Evolutionary conservation across 352 stramenopile species (phyloP).

Genomic region (Pythium phragmiticola): DNA sequence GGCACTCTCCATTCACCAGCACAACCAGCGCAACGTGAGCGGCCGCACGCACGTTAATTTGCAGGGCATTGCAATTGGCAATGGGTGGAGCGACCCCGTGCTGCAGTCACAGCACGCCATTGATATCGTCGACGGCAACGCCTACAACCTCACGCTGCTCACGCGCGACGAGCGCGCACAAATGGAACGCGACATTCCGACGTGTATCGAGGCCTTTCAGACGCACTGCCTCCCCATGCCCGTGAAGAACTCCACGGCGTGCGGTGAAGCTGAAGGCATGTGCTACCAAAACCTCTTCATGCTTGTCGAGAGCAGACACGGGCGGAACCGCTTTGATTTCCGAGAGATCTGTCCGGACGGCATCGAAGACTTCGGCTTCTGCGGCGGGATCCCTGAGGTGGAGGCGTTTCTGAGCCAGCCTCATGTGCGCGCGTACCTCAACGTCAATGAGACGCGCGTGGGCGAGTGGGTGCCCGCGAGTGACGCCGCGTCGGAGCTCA

Average conservation of each 20-base stretch:
- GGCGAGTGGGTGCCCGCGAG: slow-evolving; percentile 28
- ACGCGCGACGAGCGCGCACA: slow-evolving; percentile 29
- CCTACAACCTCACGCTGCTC: slow-evolving; percentile 56
- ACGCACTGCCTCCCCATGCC: no score
- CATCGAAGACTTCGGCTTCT: slow-evolving; percentile 6
- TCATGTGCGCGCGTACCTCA: slow-evolving; percentile 45
- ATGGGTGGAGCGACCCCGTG: slow-evolving; percentile 52
- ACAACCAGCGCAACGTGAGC: slow-evolving; percentile 23
- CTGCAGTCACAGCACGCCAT: slow-evolving; percentile 34
- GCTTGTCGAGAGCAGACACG: no score
- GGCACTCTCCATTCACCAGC: slow-evolving; percentile 42
- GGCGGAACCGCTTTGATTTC: slow-evolving; percentile 55
- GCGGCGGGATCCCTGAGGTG: slow-evolving; percentile 36
- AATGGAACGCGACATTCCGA: slow-evolving; percentile 31
- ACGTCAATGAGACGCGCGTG: slow-evolving; percentile 53
- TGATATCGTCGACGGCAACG: slow-evolving; percentile 51
- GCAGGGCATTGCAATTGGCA: slow-evolving; percentile 67
- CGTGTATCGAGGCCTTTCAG: slow-evolving; percentile 25
- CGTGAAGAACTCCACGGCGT: no score
- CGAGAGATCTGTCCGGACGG: slow-evolving; percentile 32
- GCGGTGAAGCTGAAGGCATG: no score
- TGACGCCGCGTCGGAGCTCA: slow-evolving; percentile 29
- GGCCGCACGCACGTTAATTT: slow-evolving; percentile 50
- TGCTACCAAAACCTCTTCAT: no score
- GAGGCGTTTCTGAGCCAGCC: slow-evolving; percentile 25